phyloP scores from a whole-genome alignment of 2,329 filamentous ascomycete species.

The Stenocarpella maydis region DNA sequence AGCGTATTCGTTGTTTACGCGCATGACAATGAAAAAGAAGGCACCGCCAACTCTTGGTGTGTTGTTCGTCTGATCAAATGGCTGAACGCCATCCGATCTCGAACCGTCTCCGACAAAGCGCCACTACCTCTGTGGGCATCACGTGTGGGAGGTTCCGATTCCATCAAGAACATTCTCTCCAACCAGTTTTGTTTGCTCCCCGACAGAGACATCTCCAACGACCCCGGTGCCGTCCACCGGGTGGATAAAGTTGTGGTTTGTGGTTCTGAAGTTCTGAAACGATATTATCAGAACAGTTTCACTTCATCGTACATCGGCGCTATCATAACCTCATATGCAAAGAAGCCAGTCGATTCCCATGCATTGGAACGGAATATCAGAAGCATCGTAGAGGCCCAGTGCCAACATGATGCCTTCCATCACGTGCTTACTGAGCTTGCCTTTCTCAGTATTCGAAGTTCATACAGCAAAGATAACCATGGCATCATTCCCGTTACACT shows the following conservation, averaged over 20 bases:
- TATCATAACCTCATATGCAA: not conserved
- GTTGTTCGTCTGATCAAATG: not conserved
- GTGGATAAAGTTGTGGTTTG: conserved; percentile 9
- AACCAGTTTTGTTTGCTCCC: conserved; percentile 8
- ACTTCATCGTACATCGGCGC: not conserved
- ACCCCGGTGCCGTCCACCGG: not conserved
- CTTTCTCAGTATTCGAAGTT: not conserved
- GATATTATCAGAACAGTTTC: not conserved
- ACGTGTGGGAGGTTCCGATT: not conserved
- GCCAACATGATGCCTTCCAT: not conserved
- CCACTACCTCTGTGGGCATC: not conserved
- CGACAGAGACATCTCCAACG: no score
- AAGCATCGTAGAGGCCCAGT: not conserved
- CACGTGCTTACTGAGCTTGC: not conserved
- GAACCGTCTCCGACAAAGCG: not conserved
- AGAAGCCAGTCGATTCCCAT: accelerated
- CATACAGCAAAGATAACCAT: no score
- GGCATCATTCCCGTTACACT: no score
- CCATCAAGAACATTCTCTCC: not conserved
- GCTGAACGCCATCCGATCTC: not conserved
- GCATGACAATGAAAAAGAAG: not conserved
- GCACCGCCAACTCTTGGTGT: not conserved
- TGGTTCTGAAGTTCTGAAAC: not conserved
- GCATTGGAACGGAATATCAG: not conserved
- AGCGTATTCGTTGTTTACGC: conserved; percentile 8